Conservation (phyloP, 225 moss, liverwort and hornwort species). For the Physcomitrellopsis africana region DNA sequence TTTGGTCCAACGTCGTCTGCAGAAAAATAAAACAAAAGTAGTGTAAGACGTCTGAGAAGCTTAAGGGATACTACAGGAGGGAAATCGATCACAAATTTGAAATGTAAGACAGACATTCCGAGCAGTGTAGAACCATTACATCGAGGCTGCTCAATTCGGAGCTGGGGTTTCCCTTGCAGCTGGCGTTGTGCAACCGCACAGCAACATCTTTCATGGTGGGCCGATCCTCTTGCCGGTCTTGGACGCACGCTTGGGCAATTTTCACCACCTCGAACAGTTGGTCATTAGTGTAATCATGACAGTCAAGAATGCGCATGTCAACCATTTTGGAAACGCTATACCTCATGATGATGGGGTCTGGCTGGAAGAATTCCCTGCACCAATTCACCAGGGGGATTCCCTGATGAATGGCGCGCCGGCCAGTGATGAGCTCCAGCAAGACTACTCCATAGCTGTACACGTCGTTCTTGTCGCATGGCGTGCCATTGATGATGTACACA, state of each 20-base stretch:
- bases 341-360: neutral
- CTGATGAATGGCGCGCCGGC: slow-evolving; percentile 62
- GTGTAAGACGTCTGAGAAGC: too few species aligned
- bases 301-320: too few species aligned
- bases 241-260: slow-evolving; percentile 54
- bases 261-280: slow-evolving; percentile 55
- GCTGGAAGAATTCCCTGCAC: slow-evolving; percentile 49
- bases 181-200: slow-evolving; percentile 49
- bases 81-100: neutral
- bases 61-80: neutral
- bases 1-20: slow-evolving; percentile 47
- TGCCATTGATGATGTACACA: slow-evolving; percentile 43
- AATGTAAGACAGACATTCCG: too few species aligned
- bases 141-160: slow-evolving; percentile 25
- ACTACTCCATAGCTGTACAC: slow-evolving; percentile 86
- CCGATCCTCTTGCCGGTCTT: slow-evolving; percentile 47
- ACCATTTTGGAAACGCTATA: too few species aligned
- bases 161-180: slow-evolving; percentile 43
- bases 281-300: slow-evolving; percentile 9
- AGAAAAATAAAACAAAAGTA: neutral
- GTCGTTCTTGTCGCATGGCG: slow-evolving; percentile 65
- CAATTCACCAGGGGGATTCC: slow-evolving; percentile 47
- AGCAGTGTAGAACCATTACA: neutral
- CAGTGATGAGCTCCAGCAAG: slow-evolving; percentile 75
- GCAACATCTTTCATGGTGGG: slow-evolving; percentile 61